Evolutionary conservation across 805 yeast genomes (phyloP).

Genomic region (Pichia deserticola): DNA sequence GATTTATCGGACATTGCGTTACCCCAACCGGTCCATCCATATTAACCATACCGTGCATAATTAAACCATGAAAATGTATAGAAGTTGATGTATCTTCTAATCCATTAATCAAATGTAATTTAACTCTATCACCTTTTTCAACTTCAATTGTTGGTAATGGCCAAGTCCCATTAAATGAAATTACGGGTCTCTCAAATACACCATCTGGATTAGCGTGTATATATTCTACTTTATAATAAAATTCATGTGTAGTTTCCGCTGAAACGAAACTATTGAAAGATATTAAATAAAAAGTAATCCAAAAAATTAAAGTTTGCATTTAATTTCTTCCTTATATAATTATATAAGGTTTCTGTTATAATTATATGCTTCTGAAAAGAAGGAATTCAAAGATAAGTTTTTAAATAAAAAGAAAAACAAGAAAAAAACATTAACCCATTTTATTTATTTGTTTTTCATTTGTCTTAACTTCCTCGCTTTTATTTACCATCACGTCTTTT

Average conservation of each 20-base stretch:
- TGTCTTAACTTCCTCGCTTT: no score
- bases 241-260: conserved; percentile 37
- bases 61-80: conserved; percentile 74
- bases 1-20: conserved; percentile 72
- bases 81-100: conserved; percentile 45
- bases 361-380: no score
- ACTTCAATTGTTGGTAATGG: conserved; percentile 67
- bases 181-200: conserved; percentile 41
- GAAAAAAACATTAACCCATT: no score
- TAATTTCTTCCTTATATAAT: no score
- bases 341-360: no score
- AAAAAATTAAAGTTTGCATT: not conserved
- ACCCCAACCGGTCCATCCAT: conserved; percentile 82
- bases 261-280: not conserved
- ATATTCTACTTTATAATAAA: conserved; percentile 53
- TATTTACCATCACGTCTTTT: no score
- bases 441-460: no score
- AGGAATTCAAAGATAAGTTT: no score
- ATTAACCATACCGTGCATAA: conserved; percentile 50
- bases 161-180: conserved; percentile 66
- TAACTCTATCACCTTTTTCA: conserved; percentile 54
- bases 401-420: no score
- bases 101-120: conserved; percentile 56
- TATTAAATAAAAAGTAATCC: not conserved
- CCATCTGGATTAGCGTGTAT: conserved; percentile 66